A percentile compares a stretch with the other conserved stretches of the same genome.
Evolutionary conservation across 1,139 yeast genomes (phyloP).

Genomic region (Ogataea hybrid): DNA sequence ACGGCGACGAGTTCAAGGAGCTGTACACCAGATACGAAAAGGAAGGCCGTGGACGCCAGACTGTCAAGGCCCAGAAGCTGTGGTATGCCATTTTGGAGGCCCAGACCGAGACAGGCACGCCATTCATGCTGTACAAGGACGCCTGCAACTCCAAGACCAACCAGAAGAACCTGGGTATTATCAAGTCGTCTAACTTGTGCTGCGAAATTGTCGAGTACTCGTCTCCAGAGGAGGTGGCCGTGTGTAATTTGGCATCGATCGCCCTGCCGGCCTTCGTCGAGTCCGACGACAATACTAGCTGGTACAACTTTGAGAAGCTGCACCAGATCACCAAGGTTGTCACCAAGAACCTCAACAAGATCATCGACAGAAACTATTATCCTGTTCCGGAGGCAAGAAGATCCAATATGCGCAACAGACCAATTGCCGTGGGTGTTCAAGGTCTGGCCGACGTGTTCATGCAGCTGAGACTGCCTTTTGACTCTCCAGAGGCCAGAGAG

Average conservation of each 20-base stretch:
- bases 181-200: constrained; percentile 60
- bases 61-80: constrained; percentile 54
- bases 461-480: constrained; percentile 56
- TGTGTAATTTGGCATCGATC: constrained; percentile 59
- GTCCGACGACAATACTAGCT: constrained; percentile 37
- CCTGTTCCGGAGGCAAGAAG: too few relatives aligned
- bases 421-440: constrained; percentile 63
- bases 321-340: too few relatives aligned
- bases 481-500: constrained; percentile 53
- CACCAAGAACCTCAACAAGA: too few relatives aligned
- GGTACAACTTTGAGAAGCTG: too few relatives aligned
- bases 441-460: constrained; percentile 61
- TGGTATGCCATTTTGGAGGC: constrained; percentile 60
- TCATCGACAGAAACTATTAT: too few relatives aligned
- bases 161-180: constrained; percentile 58
- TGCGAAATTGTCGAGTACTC: constrained; percentile 64
- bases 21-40: constrained; percentile 50
- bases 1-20: constrained; percentile 53
- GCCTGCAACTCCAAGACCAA: constrained; percentile 57
- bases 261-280: constrained; percentile 58
- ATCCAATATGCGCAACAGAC: constrained; percentile 57
- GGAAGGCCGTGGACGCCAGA: constrained; percentile 47
- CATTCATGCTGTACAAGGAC: constrained; percentile 61
- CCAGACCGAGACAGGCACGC: constrained; percentile 65
- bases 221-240: constrained; percentile 56